These are phyloP conservation scores for Fraxinus xanthoxyloides DNA, from an alignment of 305 asterid species.

Conservation along the genomic window DNA sequence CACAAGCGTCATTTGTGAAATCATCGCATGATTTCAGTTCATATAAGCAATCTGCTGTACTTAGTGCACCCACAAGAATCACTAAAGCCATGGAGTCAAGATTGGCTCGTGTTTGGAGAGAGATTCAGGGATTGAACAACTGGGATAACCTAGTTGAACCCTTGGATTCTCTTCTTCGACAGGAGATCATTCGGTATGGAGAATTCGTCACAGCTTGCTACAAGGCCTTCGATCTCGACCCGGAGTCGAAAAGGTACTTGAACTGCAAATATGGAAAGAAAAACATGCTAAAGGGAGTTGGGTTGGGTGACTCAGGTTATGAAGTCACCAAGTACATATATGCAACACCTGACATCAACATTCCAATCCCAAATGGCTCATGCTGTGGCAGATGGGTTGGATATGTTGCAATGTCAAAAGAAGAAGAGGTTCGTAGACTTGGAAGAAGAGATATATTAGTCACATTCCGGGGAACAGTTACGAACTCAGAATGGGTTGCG, in stretches of 20 bases:
- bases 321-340: constrained; percentile 56
- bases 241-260: constrained; percentile 50
- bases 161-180: constrained; percentile 46
- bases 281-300: constrained; percentile 35
- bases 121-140: constrained; percentile 52
- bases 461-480: constrained; percentile 57
- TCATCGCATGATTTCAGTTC: not conserved
- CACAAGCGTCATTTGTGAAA: not conserved
- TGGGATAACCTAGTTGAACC: constrained; percentile 62
- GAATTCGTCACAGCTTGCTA: constrained; percentile 62
- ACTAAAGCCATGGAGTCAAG: constrained; percentile 12
- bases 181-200: constrained; percentile 58
- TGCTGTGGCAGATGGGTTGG: constrained; percentile 54
- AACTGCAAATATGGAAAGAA: constrained; percentile 56
- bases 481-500: constrained; percentile 54
- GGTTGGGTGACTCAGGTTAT: constrained; percentile 48
- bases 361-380: constrained; percentile 25
- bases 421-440: constrained; percentile 24
- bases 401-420: constrained; percentile 44
- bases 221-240: constrained; percentile 59
- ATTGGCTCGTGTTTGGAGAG: constrained; percentile 44
- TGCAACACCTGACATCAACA: constrained; percentile 46
- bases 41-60: not conserved
- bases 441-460: constrained; percentile 59
- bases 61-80: not conserved